phyloP scores from a whole-genome alignment of 768 basidiomycete genomes.

The Rhizopogon roseolus region DNA sequence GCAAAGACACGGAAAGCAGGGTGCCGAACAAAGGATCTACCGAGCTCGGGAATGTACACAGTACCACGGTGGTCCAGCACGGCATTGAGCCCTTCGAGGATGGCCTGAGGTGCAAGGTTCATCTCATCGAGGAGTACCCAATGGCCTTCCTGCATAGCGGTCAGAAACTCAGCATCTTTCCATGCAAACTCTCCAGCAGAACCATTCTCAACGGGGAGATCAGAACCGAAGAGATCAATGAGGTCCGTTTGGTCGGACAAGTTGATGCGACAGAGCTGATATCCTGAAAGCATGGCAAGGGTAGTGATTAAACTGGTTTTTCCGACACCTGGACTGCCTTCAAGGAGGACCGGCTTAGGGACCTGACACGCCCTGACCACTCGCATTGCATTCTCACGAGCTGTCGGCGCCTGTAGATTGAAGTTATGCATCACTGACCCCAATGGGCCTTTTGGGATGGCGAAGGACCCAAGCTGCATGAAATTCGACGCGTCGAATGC shows the following conservation, averaged over 20 bases:
- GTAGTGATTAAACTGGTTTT: constrained; percentile 93
- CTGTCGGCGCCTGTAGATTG: constrained; percentile 86
- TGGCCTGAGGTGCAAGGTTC: constrained; percentile 96
- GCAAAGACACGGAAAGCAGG: constrained; percentile 97
- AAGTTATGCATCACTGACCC: constrained; percentile 42
- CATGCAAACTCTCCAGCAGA: constrained; percentile 90
- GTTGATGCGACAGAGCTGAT: constrained; percentile 88
- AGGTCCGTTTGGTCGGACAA: constrained; percentile 97
- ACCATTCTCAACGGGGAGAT: constrained; percentile 92
- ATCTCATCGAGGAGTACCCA: constrained; percentile 99
- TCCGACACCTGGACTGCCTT: constrained; percentile 97
- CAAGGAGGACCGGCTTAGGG: constrained; percentile 85
- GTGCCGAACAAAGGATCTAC: constrained; percentile 82
- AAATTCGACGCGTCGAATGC: constrained; percentile 29
- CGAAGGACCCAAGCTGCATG: constrained; percentile 71
- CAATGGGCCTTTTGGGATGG: constrained; percentile 55
- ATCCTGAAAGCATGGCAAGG: constrained; percentile 74
- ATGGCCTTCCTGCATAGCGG: constrained; percentile 88
- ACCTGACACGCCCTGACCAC: constrained; percentile 88
- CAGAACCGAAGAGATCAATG: constrained; percentile 93
- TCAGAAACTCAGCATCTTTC: constrained; percentile 95
- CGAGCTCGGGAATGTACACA: constrained; percentile 93
- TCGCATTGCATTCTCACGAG: constrained; percentile 81
- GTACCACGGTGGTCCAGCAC: constrained; percentile 93
- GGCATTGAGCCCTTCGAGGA: constrained; percentile 95